phyloP scores from a whole-genome alignment of 352 stramenopile species.

The Peronospora farinosa region DNA sequence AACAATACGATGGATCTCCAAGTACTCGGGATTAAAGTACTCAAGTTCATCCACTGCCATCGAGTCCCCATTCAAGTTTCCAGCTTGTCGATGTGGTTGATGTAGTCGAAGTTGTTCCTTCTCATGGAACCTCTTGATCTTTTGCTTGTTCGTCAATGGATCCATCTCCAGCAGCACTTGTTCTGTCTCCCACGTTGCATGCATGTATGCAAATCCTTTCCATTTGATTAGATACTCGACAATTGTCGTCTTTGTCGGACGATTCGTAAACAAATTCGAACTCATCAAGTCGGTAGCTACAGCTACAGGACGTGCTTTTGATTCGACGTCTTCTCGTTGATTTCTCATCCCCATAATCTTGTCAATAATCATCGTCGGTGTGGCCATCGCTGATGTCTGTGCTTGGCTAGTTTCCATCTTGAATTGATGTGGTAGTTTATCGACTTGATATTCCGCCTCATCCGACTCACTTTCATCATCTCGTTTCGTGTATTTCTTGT shows the following conservation, averaged over 20 bases:
- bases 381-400: constrained; percentile 1
- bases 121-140: constrained; percentile 84
- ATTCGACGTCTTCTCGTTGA: constrained; percentile 37
- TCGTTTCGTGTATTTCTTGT: constrained; percentile 24
- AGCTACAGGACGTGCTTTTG: constrained; percentile 2
- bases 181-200: constrained; percentile 78
- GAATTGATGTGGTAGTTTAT: constrained; percentile 25
- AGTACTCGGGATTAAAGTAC: constrained; percentile 88
- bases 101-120: constrained; percentile 54
- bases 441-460: constrained; percentile 36
- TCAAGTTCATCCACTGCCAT: constrained; percentile 51
- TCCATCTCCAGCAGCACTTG: constrained; percentile 75
- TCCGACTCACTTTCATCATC: constrained; percentile 34
- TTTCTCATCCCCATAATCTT: constrained; percentile 79
- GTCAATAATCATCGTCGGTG: constrained; percentile 71
- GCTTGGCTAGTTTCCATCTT: constrained; percentile 20
- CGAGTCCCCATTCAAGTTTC: constrained; percentile 32
- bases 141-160: constrained; percentile 78
- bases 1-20: constrained; percentile 86
- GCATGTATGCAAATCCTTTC: constrained; percentile 87
- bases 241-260: constrained; percentile 31
- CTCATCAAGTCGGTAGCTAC: constrained; percentile 23
- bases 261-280: constrained; percentile 36
- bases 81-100: constrained; percentile 38
- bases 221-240: constrained; percentile 89